Evolutionary conservation across 441 rosid genomes (phyloP).

Genomic region (Arabidopsis hybrid): DNA sequence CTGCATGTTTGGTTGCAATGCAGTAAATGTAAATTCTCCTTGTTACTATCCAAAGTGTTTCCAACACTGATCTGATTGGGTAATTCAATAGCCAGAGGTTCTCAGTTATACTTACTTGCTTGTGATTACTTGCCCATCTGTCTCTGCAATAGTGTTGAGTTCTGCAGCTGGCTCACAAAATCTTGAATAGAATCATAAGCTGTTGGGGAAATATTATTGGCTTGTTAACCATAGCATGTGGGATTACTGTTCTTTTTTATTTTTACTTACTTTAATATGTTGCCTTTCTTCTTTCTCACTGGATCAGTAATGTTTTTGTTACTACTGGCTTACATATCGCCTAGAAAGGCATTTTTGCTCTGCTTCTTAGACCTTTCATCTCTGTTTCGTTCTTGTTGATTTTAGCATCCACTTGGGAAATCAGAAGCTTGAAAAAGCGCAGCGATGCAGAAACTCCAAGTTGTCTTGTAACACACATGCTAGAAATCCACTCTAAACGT

Average conservation of each 20-base stretch:
- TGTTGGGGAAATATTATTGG: conserved; percentile 1
- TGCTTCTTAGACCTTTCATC: conserved; percentile 25
- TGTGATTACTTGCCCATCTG: conserved; percentile 22
- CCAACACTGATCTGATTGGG: conserved; percentile 9
- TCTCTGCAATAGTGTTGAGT: conserved; percentile 22
- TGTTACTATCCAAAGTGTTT: conserved; percentile 23
- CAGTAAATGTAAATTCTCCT: conserved; percentile 11
- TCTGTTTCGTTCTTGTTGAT: conserved; percentile 38
- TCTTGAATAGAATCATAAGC: conserved; percentile 16
- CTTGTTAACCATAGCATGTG: conserved; percentile 20
- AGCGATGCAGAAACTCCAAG: conserved; percentile 67
- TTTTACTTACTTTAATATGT: conserved; percentile 6
- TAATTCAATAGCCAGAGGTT: conserved; percentile 28
- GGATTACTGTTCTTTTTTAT: conserved; percentile 12
- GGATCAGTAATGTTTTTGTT: conserved; percentile 24
- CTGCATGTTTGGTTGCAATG: conserved; percentile 28
- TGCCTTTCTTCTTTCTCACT: conserved; percentile 23
- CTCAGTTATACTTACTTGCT: conserved; percentile 10
- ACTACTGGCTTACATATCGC: conserved; percentile 23
- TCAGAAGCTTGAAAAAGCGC: conserved; percentile 70
- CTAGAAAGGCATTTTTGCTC: neutral
- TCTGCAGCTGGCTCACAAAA: conserved; percentile 30
- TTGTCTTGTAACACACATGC: conserved; percentile 86
- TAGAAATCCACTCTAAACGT: conserved; percentile 81
- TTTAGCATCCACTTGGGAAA: conserved; percentile 99